Evolutionary conservation across 768 basidiomycete genomes (phyloP), one percentile per base, ranked within the genome.

Genomic region (Mycena floridula): DNA sequence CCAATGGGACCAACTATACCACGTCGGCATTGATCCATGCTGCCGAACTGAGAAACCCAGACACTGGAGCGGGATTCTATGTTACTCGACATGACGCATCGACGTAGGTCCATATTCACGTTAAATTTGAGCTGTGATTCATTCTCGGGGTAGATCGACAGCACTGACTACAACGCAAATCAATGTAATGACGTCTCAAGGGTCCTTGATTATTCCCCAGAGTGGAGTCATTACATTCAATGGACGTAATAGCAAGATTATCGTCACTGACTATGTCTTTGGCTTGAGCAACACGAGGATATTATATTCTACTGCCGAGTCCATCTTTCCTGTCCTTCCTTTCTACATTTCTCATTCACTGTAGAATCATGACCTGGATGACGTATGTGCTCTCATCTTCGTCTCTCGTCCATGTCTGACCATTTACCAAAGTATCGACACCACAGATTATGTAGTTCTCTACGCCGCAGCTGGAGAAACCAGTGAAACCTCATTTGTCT

Each of bases 291-390:
- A 50, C 5, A 61, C 61, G 7, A 62, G 41, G 6, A 65, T 76
- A 6, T 39, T 73, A 8, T 76, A 75, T 50, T 70, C 72, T 1
- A 74, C 74, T 20, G 62, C 70, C 5, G 72, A 74, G 72, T 74
- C 50, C 16, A 68, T 59, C 5, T n/a, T n/a, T n/a, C 9, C 39
- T 37, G 6, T 18, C 42, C 5, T 12, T 7, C 25, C n/a, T 16
- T 13, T 27, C 49, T 5, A 3, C 21, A 21, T 24, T 11, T 50
- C 40, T 16, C 41, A 6, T 26, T 9, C 40, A n/a, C 11, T 20
- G 4, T 41, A 76, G 74, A 46, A 68, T 77, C 37, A 67, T 74
- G 69, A 75, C 75, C 11, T 76, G 74, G 73, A 69, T 70, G n/a
- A 74, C 73, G 74, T 69, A 44, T 53, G 70, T 50, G 1, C n/a